Conservation (phyloP, 345 rosid genomes). For the Aquilaria sinensis region DNA sequence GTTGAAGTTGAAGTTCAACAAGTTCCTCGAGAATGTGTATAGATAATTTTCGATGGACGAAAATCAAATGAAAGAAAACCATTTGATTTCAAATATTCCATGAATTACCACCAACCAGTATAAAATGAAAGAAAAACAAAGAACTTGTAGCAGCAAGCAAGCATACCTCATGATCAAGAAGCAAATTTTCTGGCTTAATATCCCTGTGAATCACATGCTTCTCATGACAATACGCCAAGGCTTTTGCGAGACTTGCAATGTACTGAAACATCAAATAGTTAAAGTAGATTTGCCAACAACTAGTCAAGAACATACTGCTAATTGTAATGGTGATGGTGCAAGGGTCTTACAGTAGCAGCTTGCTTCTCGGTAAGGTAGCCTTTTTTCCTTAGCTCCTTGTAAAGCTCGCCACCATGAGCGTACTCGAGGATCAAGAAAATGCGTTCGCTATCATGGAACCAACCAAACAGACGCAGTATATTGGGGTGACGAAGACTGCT, state of each 20-base stretch:
- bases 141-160: too few relatives aligned
- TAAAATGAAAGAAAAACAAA: too few relatives aligned
- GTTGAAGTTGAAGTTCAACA: too few relatives aligned
- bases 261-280: constrained; percentile 35
- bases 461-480: constrained; percentile 73
- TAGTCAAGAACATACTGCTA: background rate
- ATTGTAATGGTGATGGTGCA: background rate
- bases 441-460: constrained; percentile 75
- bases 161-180: constrained; percentile 92
- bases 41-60: too few relatives aligned
- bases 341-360: constrained; percentile 65
- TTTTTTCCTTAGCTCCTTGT: constrained; percentile 49
- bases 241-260: constrained; percentile 81
- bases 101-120: too few relatives aligned
- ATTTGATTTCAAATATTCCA: too few relatives aligned
- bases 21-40: too few relatives aligned
- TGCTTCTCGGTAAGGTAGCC: constrained; percentile 57
- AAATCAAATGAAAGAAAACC: too few relatives aligned
- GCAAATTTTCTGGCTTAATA: constrained; percentile 91
- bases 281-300: background rate
- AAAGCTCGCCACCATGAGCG: constrained; percentile 89
- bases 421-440: constrained; percentile 92
- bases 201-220: constrained; percentile 96
- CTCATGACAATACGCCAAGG: constrained; percentile 84
- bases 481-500: constrained; percentile 63